Base-by-base conservation (phyloP, 805 yeast species). In the Saccharomycopsis guyanensis region DNA sequence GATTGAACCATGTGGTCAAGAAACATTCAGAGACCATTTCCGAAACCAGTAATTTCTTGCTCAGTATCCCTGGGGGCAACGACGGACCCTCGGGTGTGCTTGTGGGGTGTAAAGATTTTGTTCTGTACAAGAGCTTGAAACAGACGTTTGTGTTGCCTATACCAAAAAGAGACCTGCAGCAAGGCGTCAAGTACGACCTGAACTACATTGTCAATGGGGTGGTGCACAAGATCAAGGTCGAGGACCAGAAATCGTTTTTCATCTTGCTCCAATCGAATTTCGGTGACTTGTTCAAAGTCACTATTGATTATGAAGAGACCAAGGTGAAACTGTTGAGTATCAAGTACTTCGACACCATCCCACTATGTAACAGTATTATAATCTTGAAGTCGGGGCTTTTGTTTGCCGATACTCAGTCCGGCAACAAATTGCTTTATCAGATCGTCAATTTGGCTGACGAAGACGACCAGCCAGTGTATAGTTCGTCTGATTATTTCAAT, bases 221-320 rank as follows among this genome's bases (percentile, higher is more conserved):
- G 1, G 71, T 78, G 46, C 96, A 88, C 59, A 76, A 69, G 48
- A 65, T 85, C 60, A 82, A 82, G 56, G 5, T 37, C n/a, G 65
- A 66, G 13, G 60, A 68, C 13, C 39, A 38, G 7, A 59, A 63
- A 16, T 57, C 61, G 32, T 84, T 82, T 56, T 86, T 89, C 56
- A 72, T 80, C 5, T 60, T 91, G 18, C 54, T 85, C 1, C 97
- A 93, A 59, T 72, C 77, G 12, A 69, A 77, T 31, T 57, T 64
- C 13, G 97, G 97, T 16, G 96, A 86, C 57, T 47, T 86, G 3
- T 84, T 78, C 65, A 88, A 86, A 58, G 66, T 86, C 3, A 73
- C 75, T 16, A 58, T 80, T 6, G 71, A 73, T 40, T 66, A 62
- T 10, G 62, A 61, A 7, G 62, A 59, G 27, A 45, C 47, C 16